These are phyloP conservation scores for Populus alba DNA, from an alignment of 345 rosid species.

Conservation along the genomic window DNA sequence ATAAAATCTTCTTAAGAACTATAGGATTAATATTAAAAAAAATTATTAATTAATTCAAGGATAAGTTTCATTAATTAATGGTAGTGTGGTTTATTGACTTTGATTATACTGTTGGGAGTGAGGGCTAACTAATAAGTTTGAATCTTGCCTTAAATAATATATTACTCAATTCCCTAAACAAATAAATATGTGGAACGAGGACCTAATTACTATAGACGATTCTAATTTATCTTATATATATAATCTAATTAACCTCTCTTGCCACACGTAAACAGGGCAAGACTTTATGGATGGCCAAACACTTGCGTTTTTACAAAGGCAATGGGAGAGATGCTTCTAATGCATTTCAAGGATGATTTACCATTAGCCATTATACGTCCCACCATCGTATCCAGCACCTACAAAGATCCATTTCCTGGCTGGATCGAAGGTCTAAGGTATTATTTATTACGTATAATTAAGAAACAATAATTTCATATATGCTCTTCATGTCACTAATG, in stretches of 20 bases:
- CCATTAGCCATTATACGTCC: slow-evolving; percentile 18
- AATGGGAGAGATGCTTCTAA: slow-evolving; percentile 24
- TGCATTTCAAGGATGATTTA: slow-evolving; percentile 9
- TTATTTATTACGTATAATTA: background rate
- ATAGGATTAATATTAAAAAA: no score
- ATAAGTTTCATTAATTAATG: no score
- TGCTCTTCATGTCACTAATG: background rate
- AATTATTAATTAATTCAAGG: no score
- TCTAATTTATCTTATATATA: background rate
- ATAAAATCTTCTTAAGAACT: no score
- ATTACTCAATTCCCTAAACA: no score
- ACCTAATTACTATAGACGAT: background rate
- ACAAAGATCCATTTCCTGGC: slow-evolving; percentile 21
- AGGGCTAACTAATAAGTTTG: no score
- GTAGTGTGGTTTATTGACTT: no score
- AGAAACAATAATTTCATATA: background rate
- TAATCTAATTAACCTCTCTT: background rate
- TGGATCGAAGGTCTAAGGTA: slow-evolving; percentile 28
- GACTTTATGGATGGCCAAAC: slow-evolving; percentile 22
- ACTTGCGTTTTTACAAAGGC: slow-evolving; percentile 27
- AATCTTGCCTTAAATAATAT: no score
- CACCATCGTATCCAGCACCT: slow-evolving; percentile 15
- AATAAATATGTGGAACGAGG: no score
- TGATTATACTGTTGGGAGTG: no score
- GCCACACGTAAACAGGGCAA: slow-evolving; percentile 15